Base-by-base conservation (phyloP, 192 early-diverging fungal species). In the Backusella macrospora region DNA sequence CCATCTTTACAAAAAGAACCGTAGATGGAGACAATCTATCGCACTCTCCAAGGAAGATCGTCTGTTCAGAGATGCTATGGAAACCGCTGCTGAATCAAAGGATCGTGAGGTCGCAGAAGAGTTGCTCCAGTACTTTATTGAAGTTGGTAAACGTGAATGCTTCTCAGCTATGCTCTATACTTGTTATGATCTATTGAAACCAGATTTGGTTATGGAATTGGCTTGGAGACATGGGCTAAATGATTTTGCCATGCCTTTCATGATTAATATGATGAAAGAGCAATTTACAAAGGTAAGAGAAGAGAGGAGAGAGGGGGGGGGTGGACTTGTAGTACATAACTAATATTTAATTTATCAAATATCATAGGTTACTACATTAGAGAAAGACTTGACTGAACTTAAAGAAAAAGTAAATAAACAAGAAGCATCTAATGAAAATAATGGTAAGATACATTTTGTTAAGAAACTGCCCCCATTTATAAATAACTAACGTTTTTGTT, bases 161-260 rank as follows among this genome's bases (percentile, higher is more conserved):
- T 99, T 98, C 80, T 92, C 98, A 6, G 95, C 97, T 16, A 92
- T 91, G 74, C 81, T 98, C 70, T 96, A 90, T 71, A 92, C 92
- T 40, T 99, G 98, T 86, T 99, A 98, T 78, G 97, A 99, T 73
- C 81, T 98, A 65, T 84, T 97, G 63, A 83, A 94, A 48, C 94
- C 98, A 9, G 98, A 98, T 82, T 88, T 97, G 13, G 93, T 98
- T 12, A 81, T 98, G 84, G 98, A 99, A 86, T 78, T 98, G 14
- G 85, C 94, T n/a, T 99, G 97, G 98, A 81, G 95, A 13, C 89
- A 96, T 75, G 87, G 90, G 3, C 81, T 96, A 79, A 90, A 85
- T 59, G 97, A 98, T 77, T 96, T 96, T 87, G 93, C 97, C 7
- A 98, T 98, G 96, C 98, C 98, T n/a, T 99, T 96, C 80, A 92